Evolutionary conservation across 1,139 yeast genomes (phyloP).

Genomic region (Magnusiomyces suaveolens): DNA sequence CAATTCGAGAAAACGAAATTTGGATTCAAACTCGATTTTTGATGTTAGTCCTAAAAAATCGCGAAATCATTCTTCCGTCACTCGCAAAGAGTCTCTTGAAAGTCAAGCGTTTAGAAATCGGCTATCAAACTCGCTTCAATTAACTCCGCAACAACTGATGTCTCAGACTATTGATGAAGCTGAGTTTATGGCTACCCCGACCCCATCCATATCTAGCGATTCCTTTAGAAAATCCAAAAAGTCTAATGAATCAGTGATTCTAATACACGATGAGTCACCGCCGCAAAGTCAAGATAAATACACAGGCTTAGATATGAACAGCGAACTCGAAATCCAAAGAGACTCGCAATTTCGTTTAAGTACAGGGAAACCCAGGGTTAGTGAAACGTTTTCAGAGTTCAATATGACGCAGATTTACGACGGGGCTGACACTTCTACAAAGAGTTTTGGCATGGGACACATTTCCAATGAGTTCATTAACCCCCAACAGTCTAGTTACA

Average conservation of each 20-base stretch:
- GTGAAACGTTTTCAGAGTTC: slow-evolving; percentile 14
- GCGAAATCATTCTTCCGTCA: background rate
- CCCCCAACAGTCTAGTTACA: background rate
- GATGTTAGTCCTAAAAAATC: background rate
- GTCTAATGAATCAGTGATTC: background rate
- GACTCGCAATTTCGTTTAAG: slow-evolving; percentile 9
- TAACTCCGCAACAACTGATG: background rate
- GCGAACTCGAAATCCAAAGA: slow-evolving; percentile 7
- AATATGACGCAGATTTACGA: slow-evolving; percentile 8
- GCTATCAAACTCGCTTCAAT: background rate
- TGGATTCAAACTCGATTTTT: background rate
- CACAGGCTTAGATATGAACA: background rate
- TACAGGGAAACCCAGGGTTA: slow-evolving; percentile 6
- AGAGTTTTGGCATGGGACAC: background rate
- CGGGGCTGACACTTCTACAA: background rate
- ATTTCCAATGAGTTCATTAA: background rate
- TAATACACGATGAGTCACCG: background rate
- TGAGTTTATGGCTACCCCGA: background rate
- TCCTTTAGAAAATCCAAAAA: background rate
- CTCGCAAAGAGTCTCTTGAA: background rate
- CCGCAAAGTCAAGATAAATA: background rate
- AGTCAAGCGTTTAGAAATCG: background rate
- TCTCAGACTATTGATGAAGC: background rate
- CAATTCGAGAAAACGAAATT: background rate
- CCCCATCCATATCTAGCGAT: background rate